Evolutionary conservation across 306 rosid genomes (phyloP).

Genomic region (Sesbania bispinosa): DNA sequence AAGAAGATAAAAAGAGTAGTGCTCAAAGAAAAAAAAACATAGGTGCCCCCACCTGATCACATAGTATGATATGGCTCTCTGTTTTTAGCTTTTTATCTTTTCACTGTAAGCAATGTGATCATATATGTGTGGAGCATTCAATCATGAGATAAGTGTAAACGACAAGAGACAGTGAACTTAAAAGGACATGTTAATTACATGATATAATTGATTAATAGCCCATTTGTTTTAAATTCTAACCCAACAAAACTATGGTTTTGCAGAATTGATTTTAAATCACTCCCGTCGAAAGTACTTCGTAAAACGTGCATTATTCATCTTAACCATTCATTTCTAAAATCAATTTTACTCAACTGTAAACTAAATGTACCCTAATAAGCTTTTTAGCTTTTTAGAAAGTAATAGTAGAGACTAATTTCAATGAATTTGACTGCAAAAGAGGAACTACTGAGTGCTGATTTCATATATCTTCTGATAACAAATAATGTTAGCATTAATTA

Average conservation of each 20-base stretch:
- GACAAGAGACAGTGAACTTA: slow-evolving; percentile 27
- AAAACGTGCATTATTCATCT: too few relatives aligned
- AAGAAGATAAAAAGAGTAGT: slow-evolving; percentile 20
- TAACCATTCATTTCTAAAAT: too few relatives aligned
- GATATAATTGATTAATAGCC: slow-evolving; percentile 20
- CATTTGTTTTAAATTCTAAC: too few relatives aligned
- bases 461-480: neutral
- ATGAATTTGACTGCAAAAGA: slow-evolving; percentile 33
- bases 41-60: slow-evolving; percentile 43
- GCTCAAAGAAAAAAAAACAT: slow-evolving; percentile 37
- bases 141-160: slow-evolving; percentile 42
- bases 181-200: slow-evolving; percentile 26
- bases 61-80: slow-evolving; percentile 33
- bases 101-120: slow-evolving; percentile 31
- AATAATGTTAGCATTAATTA: neutral
- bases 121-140: slow-evolving; percentile 27
- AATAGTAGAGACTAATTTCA: slow-evolving; percentile 15
- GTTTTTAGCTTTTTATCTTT: slow-evolving; percentile 42
- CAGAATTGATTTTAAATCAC: too few relatives aligned
- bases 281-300: too few relatives aligned
- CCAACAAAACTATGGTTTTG: too few relatives aligned
- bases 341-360: too few relatives aligned
- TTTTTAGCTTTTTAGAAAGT: slow-evolving; percentile 33
- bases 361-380: too few relatives aligned
- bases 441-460: too few relatives aligned